Base-by-base conservation (phyloP, 768 basidiomycete genomes). In the Asterophora lycoperdoides region DNA sequence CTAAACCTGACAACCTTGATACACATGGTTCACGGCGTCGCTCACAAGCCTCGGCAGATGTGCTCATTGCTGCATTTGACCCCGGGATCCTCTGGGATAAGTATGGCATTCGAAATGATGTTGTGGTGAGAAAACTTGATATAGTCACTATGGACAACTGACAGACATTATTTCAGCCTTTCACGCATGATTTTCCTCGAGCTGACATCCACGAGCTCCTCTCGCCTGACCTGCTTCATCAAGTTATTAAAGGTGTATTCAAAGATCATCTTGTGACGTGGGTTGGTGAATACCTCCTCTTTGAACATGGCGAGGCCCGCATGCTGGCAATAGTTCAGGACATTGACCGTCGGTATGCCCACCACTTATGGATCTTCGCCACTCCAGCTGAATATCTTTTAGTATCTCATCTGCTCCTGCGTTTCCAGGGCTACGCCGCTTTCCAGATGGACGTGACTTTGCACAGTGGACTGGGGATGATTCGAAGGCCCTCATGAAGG, bases 191-290 rank as follows among this genome's bases (percentile, higher is more conserved):
- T 1, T 56, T 46, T 13, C 44, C 61, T 2, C 35, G 63, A 1
- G 45, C 61, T 2, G 49, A 41, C 3, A 56, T 56, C n/a, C 41
- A 59, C 34, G 4, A 59, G 23, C 46, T 52, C 2, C 45, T 65
- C 0, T 54, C 57, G 19, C 52, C 54, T 2, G 57, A 66, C 43
- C 63, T 66, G 29, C 57, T 66, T 45, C 8, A 39, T 60, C 7
- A 67, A 53, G 17, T 71, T 19, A 67, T 71, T 44, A 68, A 68
- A 43, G 67, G 67, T 5, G 58, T 54, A 2, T 70, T 70, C 57
- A 70, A 70, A 46, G 68, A 69, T 37, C 68, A 70, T 37, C 54
- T 72, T 5, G 65, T 71, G 1, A 34, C 35, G 9, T 72, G 71
- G 72, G 63, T 70, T 1, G 38, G 46, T 1, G 51, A 66, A 9